Conservation (phyloP, 345 rosid species). For the Pugionium dolabratum region DNA sequence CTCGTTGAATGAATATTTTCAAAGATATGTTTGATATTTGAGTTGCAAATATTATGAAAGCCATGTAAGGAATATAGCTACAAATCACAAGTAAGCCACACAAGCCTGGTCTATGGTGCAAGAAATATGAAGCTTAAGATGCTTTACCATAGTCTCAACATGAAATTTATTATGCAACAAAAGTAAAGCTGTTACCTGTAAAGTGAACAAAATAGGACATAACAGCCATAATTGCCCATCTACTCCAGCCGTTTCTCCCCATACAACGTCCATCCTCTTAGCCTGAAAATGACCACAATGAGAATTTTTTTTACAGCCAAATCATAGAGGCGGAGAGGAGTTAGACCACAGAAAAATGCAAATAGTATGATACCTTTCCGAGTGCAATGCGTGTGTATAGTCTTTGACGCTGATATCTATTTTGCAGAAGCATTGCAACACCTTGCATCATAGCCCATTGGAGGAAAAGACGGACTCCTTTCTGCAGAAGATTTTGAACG, state of each 20-base stretch:
- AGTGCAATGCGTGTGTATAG: constrained; percentile 97
- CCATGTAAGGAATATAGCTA: constrained; percentile 13
- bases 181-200: constrained; percentile 65
- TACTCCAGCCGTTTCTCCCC: constrained; percentile 99
- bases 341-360: constrained; percentile 4
- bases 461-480: constrained; percentile 94
- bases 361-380: constrained; percentile 67
- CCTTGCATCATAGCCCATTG: constrained; percentile 99
- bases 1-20: not conserved
- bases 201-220: constrained; percentile 81
- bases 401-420: constrained; percentile 98
- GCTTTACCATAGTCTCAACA: not conserved
- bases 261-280: constrained; percentile 98
- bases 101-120: not conserved
- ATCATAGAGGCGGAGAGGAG: not conserved
- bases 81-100: constrained; percentile 7
- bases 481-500: constrained; percentile 51
- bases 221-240: constrained; percentile 90
- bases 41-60: constrained; percentile 2
- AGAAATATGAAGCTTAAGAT: not conserved
- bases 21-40: not conserved
- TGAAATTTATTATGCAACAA: constrained; percentile 1
- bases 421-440: constrained; percentile 97
- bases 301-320: not conserved
- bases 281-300: constrained; percentile 55